phyloP scores from a whole-genome alignment of 306 rosid species.

The Erythrophleum fordii region DNA sequence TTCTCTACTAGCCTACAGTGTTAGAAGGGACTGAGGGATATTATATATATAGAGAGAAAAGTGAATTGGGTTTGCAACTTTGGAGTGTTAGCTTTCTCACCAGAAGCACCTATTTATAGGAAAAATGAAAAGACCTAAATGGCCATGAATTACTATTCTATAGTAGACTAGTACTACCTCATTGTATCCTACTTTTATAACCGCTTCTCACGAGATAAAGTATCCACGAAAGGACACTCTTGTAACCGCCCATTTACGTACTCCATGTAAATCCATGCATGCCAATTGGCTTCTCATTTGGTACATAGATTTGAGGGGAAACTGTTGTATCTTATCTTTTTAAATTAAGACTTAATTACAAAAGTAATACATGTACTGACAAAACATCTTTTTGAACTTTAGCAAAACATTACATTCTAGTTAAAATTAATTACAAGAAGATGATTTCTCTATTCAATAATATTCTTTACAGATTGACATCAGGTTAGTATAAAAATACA shows the following conservation, averaged over 20 bases:
- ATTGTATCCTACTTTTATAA: slow-evolving; percentile 48
- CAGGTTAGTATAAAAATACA: no score
- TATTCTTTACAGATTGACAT: no score
- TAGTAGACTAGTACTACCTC: slow-evolving; percentile 33
- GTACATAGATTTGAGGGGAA: not conserved
- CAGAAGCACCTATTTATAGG: slow-evolving; percentile 66
- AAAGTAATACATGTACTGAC: no score
- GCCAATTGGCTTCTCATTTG: slow-evolving; percentile 18
- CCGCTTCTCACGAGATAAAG: slow-evolving; percentile 66
- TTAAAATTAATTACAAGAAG: no score
- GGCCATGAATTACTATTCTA: slow-evolving; percentile 25
- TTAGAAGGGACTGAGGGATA: slow-evolving; percentile 6
- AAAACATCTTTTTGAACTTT: no score
- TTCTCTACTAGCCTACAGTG: not conserved
- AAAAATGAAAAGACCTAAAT: slow-evolving; percentile 24
- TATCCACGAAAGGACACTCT: slow-evolving; percentile 46
- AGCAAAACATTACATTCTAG: no score
- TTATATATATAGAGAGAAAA: not conserved
- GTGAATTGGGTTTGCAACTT: slow-evolving; percentile 10
- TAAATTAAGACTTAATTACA: not conserved
- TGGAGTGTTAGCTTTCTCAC: slow-evolving; percentile 38
- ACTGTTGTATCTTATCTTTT: not conserved
- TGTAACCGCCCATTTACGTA: slow-evolving; percentile 48
- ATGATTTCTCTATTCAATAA: no score
- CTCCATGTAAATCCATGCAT: slow-evolving; percentile 50